Evolutionary conservation across 2,329 filamentous ascomycete species (phyloP).

Genomic region (Neoscytalidium dimidiatum): DNA sequence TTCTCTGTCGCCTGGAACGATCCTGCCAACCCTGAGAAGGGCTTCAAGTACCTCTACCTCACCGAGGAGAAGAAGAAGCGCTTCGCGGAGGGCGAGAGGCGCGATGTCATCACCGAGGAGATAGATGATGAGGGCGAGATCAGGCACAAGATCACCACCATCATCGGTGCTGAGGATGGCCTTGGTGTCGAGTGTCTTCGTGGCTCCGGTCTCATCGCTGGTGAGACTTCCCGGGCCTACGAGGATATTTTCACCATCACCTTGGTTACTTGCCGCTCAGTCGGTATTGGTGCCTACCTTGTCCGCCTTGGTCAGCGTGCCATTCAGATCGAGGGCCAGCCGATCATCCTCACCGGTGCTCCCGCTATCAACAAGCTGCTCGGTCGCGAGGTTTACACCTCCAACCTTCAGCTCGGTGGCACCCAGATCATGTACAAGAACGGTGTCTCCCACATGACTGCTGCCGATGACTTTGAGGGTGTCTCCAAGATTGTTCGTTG

Average conservation of each 20-base stretch:
- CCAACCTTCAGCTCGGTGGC: conserved; percentile 97
- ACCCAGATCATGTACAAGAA: conserved; percentile 99
- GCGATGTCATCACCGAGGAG: conserved; percentile 84
- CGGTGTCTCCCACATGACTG: conserved; percentile 98
- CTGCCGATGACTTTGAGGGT: conserved; percentile 95
- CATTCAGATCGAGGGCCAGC: conserved; percentile 97
- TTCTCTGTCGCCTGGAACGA: conserved; percentile 99
- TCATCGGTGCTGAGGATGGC: conserved; percentile 91
- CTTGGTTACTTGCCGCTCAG: conserved; percentile 94
- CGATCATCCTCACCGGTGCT: conserved; percentile 97
- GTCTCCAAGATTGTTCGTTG: conserved; percentile 97
- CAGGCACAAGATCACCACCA: conserved; percentile 89
- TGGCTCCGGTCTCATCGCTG: conserved; percentile 96
- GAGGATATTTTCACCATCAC: conserved; percentile 99
- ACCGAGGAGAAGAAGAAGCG: conserved; percentile 82
- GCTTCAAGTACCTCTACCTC: conserved; percentile 97
- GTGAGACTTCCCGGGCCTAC: conserved; percentile 94
- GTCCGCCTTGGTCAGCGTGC: conserved; percentile 97
- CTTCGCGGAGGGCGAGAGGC: conserved; percentile 75
- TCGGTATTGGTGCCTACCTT: conserved; percentile 98
- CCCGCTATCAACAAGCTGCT: conserved; percentile 97
- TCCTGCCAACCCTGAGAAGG: conserved; percentile 72
- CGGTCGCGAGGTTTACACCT: conserved; percentile 97
- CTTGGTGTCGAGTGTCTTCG: conserved; percentile 96
- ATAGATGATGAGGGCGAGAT: conserved; percentile 84